phyloP scores from a whole-genome alignment of 176 grass and related monocot genomes.

The Areca catechu region DNA sequence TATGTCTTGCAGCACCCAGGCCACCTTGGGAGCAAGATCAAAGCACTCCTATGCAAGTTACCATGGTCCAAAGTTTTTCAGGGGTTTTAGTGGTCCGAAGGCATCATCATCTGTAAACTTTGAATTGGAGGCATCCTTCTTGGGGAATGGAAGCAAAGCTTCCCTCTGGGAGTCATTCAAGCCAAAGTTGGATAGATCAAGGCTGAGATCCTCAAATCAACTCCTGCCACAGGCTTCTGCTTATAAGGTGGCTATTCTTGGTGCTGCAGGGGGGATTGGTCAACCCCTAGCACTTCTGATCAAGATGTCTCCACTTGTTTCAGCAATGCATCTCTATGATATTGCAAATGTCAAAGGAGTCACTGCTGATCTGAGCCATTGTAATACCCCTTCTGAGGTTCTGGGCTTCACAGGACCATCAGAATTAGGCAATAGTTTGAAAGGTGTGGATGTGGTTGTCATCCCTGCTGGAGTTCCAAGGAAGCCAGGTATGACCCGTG shows the following conservation, averaged over 20 bases:
- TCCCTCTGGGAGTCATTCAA: constrained; percentile 7
- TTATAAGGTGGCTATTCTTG: constrained; percentile 37
- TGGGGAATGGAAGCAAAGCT: constrained; percentile 2
- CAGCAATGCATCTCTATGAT: constrained; percentile 41
- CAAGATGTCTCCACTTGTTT: constrained; percentile 41
- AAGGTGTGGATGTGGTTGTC: constrained; percentile 31
- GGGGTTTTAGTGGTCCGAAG: constrained; percentile 13
- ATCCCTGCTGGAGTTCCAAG: constrained; percentile 25
- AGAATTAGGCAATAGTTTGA: constrained; percentile 20
- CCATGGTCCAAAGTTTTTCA: neutral
- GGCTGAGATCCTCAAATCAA: constrained; percentile 1
- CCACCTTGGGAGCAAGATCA: neutral
- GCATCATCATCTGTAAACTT: constrained; percentile 3
- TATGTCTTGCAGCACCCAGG: neutral
- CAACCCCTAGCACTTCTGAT: constrained; percentile 32
- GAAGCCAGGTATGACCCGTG: constrained; percentile 37
- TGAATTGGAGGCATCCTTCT: constrained; percentile 2
- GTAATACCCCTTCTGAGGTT: constrained; percentile 29
- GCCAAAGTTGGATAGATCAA: constrained; percentile 5
- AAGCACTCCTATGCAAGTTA: neutral
- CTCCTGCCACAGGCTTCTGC: constrained; percentile 11
- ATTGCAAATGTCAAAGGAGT: constrained; percentile 19
- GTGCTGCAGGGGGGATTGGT: constrained; percentile 36
- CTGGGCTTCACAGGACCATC: constrained; percentile 26
- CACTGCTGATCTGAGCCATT: constrained; percentile 30